Base-by-base conservation (phyloP, 2,329 filamentous ascomycete genomes). In the Fonsecaea monophora region DNA sequence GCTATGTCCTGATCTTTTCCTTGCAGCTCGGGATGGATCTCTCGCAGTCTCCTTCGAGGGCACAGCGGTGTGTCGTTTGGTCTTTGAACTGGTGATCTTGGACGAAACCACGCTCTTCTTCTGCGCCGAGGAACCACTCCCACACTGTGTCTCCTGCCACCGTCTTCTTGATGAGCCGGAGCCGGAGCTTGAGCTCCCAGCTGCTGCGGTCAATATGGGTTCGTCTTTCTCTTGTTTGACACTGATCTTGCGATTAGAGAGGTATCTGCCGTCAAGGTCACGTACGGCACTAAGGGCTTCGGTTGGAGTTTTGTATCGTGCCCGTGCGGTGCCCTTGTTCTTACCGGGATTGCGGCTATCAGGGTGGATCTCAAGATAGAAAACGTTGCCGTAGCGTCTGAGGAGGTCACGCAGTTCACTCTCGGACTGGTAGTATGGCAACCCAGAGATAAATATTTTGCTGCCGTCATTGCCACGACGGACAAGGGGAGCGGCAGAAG, bases 321-420 rank as follows among this genome's bases (percentile, higher is more conserved):
- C 70, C 13, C 64, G 66, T 15, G 68, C 70, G 13, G 70, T 68
- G 30, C 70, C 68, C 62, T 72, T 68, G 55, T 63, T 59, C 60
- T 72, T 67, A 34, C 66, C 62, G 4, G 62, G 62, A 38, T 62
- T 65, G 34, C 59, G 62, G 40, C 53, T 62, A 37, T 70, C 65
- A 13, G 68, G 70, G 21, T 67, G 67, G 37, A 72, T 69, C n/a
- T 68, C 68, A 18, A 72, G 65, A 32, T 72, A 68, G 40, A 65
- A 42, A 18, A 70, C 57, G 18, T 38, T 48, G 32, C 70, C 70
- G 53, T 53, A 70, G 32, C 59, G 60, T 25, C 62, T 65, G 10
- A 72, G 65, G 8, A 70, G 59, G 25, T 57, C 53, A 13, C 69
- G 48, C 4, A 72, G 64, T n/a, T 72, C 57, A 12, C 38, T 62